Conservation (phyloP, 73 alveolate genomes). For the Paramecium tetraurelia region DNA sequence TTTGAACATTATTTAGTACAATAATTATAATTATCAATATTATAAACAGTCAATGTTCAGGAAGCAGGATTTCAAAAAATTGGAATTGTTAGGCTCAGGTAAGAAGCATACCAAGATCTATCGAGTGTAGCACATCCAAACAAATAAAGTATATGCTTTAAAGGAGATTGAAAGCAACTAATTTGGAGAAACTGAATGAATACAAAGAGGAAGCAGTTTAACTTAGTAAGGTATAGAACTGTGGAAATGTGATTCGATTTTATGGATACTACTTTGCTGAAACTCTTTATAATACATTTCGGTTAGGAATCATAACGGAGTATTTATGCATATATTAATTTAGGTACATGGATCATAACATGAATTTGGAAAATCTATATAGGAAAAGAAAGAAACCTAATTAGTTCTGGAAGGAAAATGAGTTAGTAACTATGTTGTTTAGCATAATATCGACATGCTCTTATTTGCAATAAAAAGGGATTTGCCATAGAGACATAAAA, state of each 20-base stretch:
- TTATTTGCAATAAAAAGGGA: slow-evolving; percentile 78
- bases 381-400: slow-evolving; percentile 84
- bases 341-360: slow-evolving; percentile 81
- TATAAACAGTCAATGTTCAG: slow-evolving; percentile 73
- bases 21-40: neutral
- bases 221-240: slow-evolving; percentile 86
- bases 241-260: slow-evolving; percentile 91
- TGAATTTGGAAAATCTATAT: slow-evolving; percentile 88
- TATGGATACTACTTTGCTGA: slow-evolving; percentile 95
- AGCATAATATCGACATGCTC: slow-evolving; percentile 88
- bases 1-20: neutral
- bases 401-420: slow-evolving; percentile 84
- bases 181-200: slow-evolving; percentile 93
- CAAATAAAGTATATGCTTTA: slow-evolving; percentile 87
- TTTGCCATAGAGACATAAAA: slow-evolving; percentile 95
- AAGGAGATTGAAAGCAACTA: slow-evolving; percentile 96
- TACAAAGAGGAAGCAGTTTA: slow-evolving; percentile 97
- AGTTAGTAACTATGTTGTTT: slow-evolving; percentile 81
- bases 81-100: slow-evolving; percentile 92
- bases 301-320: slow-evolving; percentile 94
- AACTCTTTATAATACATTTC: slow-evolving; percentile 90
- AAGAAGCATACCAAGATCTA: slow-evolving; percentile 93
- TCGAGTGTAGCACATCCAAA: slow-evolving; percentile 83
- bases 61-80: slow-evolving; percentile 91
- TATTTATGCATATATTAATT: neutral